phyloP scores from a whole-genome alignment of 371 early-diverging fungal genomes.

The Zopfochytrium polystomum region DNA sequence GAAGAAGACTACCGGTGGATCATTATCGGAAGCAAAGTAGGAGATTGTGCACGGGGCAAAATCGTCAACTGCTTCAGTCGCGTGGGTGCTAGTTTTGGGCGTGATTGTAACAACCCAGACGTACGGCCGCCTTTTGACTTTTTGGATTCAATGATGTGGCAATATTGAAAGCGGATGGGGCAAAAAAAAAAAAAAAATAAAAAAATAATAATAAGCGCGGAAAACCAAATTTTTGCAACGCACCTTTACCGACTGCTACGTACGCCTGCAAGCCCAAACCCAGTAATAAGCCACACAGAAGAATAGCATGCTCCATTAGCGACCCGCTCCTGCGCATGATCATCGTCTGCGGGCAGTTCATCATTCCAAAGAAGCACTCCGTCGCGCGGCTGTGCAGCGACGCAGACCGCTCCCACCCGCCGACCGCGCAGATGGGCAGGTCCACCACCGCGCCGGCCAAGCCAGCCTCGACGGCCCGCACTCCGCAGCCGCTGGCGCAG shows the following conservation, averaged over 20 bases:
- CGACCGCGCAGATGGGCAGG: too few species aligned
- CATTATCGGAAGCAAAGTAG: background rate
- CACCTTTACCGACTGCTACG: slow-evolving; percentile 40
- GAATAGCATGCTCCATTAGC: slow-evolving; percentile 38
- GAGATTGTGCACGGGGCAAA: slow-evolving; percentile 15
- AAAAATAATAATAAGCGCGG: too few species aligned
- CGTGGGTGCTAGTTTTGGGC: background rate
- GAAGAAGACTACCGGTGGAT: slow-evolving; percentile 9
- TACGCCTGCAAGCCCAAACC: slow-evolving; percentile 38
- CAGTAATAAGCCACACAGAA: slow-evolving; percentile 37
- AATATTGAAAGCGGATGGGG: too few species aligned
- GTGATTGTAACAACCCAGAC: slow-evolving; percentile 43
- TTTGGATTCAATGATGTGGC: background rate
- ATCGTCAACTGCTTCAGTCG: slow-evolving; percentile 12
- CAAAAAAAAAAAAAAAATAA: background rate
- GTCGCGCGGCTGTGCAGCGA: slow-evolving; percentile 16
- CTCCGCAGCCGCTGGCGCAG: too few species aligned
- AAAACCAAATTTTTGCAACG: slow-evolving; percentile 1
- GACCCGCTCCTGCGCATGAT: slow-evolving; percentile 25
- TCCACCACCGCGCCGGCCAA: too few species aligned
- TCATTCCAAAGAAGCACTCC: slow-evolving; percentile 34
- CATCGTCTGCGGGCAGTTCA: slow-evolving; percentile 35
- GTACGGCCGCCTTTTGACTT: slow-evolving; percentile 31
- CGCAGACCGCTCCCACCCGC: too few species aligned
- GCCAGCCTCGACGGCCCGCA: too few species aligned